phyloP scores from a whole-genome alignment of 2,329 filamentous ascomycete genomes.

The Penicillium thymicola region DNA sequence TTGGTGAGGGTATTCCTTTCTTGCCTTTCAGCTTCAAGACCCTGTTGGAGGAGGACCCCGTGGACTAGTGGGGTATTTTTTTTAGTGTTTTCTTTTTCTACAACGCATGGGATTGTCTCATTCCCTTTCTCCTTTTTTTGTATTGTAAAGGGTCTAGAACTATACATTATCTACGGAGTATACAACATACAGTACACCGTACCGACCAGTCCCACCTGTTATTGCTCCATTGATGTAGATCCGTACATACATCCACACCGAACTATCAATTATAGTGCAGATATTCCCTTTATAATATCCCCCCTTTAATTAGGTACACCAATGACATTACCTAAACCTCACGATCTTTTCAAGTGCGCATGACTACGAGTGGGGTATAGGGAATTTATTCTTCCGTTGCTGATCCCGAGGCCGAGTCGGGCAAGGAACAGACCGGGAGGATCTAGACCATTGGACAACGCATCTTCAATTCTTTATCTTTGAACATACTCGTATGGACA shows the following conservation, averaged over 20 bases:
- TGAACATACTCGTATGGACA: neutral
- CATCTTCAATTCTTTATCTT: neutral
- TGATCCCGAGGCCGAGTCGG: slow-evolving; percentile 10
- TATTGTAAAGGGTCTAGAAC: slow-evolving; percentile 9
- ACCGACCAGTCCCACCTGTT: neutral
- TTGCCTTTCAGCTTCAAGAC: slow-evolving; percentile 83
- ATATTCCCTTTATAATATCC: neutral
- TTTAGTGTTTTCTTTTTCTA: neutral
- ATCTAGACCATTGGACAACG: slow-evolving; percentile 1
- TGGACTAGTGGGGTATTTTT: slow-evolving; percentile 35
- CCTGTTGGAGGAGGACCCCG: slow-evolving; percentile 74
- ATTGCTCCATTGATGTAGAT: slow-evolving; percentile 2
- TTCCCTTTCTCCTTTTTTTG: slow-evolving; percentile 2
- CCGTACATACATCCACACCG: neutral
- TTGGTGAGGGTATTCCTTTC: slow-evolving; percentile 84
- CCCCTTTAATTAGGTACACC: neutral
- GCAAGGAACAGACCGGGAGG: neutral
- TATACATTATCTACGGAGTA: slow-evolving; percentile 5
- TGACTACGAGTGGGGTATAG: slow-evolving; percentile 9
- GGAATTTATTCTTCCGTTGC: slow-evolving; percentile 10
- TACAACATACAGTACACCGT: neutral
- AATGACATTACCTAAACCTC: slow-evolving; percentile 2
- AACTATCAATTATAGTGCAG: neutral
- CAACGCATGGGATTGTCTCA: neutral
- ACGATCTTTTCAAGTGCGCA: slow-evolving; percentile 10